These are phyloP conservation scores for California macrophylla DNA, from an alignment of 441 rosid genomes.

Conservation along the genomic window DNA sequence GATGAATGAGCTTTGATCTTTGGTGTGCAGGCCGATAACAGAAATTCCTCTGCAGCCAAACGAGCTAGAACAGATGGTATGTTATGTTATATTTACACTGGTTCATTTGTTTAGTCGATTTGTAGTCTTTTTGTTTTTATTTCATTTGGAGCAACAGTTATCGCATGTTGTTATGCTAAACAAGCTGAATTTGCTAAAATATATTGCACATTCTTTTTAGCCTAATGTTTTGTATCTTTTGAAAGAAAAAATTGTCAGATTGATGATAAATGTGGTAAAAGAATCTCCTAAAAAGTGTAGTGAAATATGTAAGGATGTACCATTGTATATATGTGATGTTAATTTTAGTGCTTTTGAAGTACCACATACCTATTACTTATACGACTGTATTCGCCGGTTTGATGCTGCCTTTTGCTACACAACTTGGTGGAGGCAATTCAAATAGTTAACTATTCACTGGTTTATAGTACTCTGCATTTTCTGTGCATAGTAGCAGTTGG, in stretches of 20 bases:
- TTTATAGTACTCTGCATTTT: neutral
- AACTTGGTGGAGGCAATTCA: neutral
- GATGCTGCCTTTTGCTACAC: neutral
- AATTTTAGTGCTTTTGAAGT: neutral
- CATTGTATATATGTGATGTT: neutral
- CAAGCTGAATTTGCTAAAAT: neutral
- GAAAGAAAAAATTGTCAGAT: neutral
- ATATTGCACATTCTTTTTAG: neutral
- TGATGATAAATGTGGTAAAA: neutral
- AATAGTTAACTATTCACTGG: neutral
- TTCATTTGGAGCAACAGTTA: neutral
- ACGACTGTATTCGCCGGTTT: neutral
- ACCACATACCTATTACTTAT: neutral
- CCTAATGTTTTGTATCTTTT: neutral
- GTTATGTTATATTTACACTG: neutral
- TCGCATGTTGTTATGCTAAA: neutral
- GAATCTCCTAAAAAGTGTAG: neutral
- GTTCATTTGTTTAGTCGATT: neutral
- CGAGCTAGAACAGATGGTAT: slow-evolving; percentile 97
- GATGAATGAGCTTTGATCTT: neutral
- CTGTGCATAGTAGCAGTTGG: neutral
- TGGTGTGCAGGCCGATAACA: slow-evolving; percentile 60
- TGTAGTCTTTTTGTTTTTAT: neutral
- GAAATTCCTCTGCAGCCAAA: slow-evolving; percentile 89
- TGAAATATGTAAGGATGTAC: neutral